These are phyloP conservation scores for Gossypium gossypioides DNA, from an alignment of 441 rosid species.

Conservation along the genomic window DNA sequence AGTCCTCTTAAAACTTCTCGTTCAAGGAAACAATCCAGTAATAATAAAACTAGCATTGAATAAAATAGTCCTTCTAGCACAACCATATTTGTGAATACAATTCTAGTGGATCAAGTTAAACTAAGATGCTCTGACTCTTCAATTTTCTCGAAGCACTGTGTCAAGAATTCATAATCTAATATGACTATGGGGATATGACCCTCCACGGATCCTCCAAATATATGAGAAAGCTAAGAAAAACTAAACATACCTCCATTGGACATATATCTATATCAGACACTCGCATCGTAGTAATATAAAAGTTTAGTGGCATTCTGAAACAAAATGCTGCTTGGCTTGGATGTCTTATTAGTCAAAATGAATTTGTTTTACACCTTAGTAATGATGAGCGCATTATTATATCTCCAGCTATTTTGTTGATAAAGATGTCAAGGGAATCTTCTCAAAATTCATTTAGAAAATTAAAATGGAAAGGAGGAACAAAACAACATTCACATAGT, in stretches of 20 bases:
- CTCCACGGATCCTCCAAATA: too few species aligned
- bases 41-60: not conserved
- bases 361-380: not conserved
- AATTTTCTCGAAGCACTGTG: too few species aligned
- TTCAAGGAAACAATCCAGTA: not conserved
- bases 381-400: constrained; percentile 13
- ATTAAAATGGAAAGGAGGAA: constrained; percentile 13
- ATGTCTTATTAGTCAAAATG: not conserved
- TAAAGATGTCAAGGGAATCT: constrained; percentile 1
- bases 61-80: not conserved
- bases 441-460: not conserved
- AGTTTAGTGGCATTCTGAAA: not conserved
- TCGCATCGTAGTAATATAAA: too few species aligned
- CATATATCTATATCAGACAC: too few species aligned
- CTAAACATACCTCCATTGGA: too few species aligned
- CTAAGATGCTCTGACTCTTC: constrained; percentile 29
- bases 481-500: not conserved
- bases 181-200: too few species aligned
- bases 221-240: too few species aligned
- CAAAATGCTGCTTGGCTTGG: not conserved
- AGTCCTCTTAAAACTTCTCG: not conserved
- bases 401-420: not conserved
- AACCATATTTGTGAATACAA: not conserved
- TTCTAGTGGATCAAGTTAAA: not conserved
- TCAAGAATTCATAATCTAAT: too few species aligned